Percentiles rank a stretch among this genome's conserved stretches.
Conservation (phyloP, 768 basidiomycete genomes). For the Boletus rubropictus region DNA sequence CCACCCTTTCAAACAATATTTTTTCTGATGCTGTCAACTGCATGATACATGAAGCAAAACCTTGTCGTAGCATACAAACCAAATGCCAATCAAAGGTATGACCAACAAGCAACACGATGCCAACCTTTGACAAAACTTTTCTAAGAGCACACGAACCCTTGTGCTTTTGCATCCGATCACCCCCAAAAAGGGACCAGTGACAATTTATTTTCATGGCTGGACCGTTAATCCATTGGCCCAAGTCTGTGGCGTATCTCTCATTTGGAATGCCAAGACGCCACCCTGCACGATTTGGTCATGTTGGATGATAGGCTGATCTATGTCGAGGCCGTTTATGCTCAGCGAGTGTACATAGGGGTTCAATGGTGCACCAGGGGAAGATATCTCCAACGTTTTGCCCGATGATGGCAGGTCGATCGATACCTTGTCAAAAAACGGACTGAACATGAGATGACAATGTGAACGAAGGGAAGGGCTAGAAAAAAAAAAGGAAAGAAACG, state of each 20-base stretch:
- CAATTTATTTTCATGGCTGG: background rate
- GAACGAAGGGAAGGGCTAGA: background rate
- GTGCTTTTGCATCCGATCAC: too few species aligned
- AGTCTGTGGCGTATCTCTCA: conserved; percentile 46
- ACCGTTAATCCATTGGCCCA: conserved; percentile 33
- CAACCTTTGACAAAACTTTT: too few species aligned
- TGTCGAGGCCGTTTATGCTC: conserved; percentile 45
- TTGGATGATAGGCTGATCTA: conserved; percentile 44
- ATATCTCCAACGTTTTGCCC: conserved; percentile 40
- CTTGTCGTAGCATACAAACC: too few species aligned
- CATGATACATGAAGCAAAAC: too few species aligned
- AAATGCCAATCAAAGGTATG: too few species aligned
- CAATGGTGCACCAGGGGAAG: conserved; percentile 49
- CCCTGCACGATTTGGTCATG: conserved; percentile 61
- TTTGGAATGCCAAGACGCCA: conserved; percentile 55
- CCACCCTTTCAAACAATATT: too few species aligned
- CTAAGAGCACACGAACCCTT: too few species aligned
- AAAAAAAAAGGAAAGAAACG: background rate
- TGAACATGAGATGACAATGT: conserved; percentile 1
- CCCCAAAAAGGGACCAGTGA: background rate
- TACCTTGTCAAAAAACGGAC: conserved; percentile 51
- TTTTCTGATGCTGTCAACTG: too few species aligned
- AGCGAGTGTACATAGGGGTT: conserved; percentile 59
- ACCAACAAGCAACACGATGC: too few species aligned
- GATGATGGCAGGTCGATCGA: conserved; percentile 48